A percentile compares a stretch with the other conserved stretches of the same genome.
Conservation (phyloP, 148 eudicot genomes). For the Rhododendron williamsianum region DNA sequence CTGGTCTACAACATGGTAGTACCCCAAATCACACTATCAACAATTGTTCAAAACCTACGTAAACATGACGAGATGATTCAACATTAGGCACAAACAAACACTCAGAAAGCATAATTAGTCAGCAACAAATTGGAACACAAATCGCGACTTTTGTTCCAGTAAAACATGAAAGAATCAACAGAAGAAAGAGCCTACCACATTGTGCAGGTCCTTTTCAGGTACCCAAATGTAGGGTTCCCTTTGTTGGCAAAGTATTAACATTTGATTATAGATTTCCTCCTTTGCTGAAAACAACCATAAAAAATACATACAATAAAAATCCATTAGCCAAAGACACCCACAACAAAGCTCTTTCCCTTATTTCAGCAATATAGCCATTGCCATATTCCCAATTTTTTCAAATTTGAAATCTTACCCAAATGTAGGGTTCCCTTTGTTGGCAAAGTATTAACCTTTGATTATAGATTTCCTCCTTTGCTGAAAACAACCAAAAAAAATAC, state of each 20-base stretch:
- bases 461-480: constrained; percentile 68
- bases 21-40: too few species aligned
- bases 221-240: constrained; percentile 84
- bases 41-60: too few species aligned
- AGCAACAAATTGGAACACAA: background rate
- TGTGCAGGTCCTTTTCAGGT: constrained; percentile 69
- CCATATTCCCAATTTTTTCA: background rate
- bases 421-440: constrained; percentile 67
- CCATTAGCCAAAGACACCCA: background rate
- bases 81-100: too few species aligned
- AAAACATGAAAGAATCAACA: background rate
- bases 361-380: background rate
- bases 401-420: constrained; percentile 39
- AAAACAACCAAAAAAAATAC: background rate
- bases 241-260: constrained; percentile 66
- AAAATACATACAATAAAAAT: too few species aligned
- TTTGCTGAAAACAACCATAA: constrained; percentile 34
- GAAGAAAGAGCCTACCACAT: constrained; percentile 42
- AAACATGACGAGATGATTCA: too few species aligned
- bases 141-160: too few species aligned
- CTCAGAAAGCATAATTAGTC: background rate
- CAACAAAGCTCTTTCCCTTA: background rate
- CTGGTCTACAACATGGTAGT: too few species aligned
- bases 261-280: constrained; percentile 64
- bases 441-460: constrained; percentile 72